Percentiles rank a stretch among this genome's conserved stretches.
These are phyloP conservation scores for Dichotomopilus funicola DNA, from an alignment of 2,329 filamentous ascomycete genomes.

Conservation along the genomic window DNA sequence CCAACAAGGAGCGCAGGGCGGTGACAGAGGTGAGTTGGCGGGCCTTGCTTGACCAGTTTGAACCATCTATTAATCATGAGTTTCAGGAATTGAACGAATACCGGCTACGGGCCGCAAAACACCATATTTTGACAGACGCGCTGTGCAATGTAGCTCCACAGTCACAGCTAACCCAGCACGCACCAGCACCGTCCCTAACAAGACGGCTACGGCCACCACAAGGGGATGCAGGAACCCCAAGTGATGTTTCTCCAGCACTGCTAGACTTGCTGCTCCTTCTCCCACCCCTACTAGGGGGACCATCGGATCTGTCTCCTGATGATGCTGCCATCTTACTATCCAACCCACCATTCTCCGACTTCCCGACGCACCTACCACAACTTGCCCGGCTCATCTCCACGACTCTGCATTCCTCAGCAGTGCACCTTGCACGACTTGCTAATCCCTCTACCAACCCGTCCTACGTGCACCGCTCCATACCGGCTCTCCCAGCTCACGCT, in stretches of 20 bases:
- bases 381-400: slow-evolving; percentile 43
- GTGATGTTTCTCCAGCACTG: slow-evolving; percentile 30
- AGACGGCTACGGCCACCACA: slow-evolving; percentile 21
- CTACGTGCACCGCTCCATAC: slow-evolving; percentile 52
- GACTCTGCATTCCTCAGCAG: slow-evolving; percentile 44
- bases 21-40: slow-evolving; percentile 42
- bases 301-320: slow-evolving; percentile 29
- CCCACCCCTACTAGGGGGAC: slow-evolving; percentile 40
- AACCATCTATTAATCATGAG: background rate
- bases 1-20: slow-evolving; percentile 43
- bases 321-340: slow-evolving; percentile 41
- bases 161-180: slow-evolving; percentile 8
- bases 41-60: background rate
- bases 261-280: slow-evolving; percentile 50
- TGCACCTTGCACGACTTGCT: slow-evolving; percentile 41
- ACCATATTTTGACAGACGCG: slow-evolving; percentile 45
- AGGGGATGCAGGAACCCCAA: slow-evolving; percentile 15
- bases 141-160: slow-evolving; percentile 36
- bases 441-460: slow-evolving; percentile 47
- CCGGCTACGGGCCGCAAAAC: slow-evolving; percentile 43
- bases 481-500: slow-evolving; percentile 39
- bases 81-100: slow-evolving; percentile 43
- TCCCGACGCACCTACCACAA: slow-evolving; percentile 42
- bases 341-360: slow-evolving; percentile 42
- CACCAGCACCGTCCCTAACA: slow-evolving; percentile 11